Evolutionary conservation across 768 basidiomycete species (phyloP).

Genomic region (Favolaschia claudopus): DNA sequence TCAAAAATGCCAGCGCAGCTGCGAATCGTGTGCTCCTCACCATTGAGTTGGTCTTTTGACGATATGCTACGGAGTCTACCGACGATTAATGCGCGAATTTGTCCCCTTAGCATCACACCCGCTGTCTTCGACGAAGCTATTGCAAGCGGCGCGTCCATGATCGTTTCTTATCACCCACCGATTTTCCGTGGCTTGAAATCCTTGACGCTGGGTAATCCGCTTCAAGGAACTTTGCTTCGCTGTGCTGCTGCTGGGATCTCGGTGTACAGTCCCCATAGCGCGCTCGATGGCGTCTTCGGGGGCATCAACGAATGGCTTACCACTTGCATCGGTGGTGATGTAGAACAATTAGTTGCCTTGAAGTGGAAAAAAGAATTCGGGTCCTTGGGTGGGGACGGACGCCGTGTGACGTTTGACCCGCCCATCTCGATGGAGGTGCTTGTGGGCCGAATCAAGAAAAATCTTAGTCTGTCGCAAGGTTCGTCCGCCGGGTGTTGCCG

Average conservation of each 20-base stretch:
- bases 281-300: conserved; percentile 82
- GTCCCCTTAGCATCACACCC: conserved; percentile 66
- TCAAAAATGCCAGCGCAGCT: conserved; percentile 44
- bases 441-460: conserved; percentile 72
- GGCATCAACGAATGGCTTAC: conserved; percentile 95
- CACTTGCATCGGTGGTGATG: conserved; percentile 51
- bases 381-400: conserved; percentile 68
- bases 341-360: conserved; percentile 47
- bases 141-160: conserved; percentile 63
- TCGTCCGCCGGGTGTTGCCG: too few species aligned
- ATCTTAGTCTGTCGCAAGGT: conserved; percentile 70
- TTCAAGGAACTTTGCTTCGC: conserved; percentile 81
- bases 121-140: conserved; percentile 76
- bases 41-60: conserved; percentile 62
- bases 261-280: conserved; percentile 88
- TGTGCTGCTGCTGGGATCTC: conserved; percentile 87
- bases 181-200: conserved; percentile 81
- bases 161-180: conserved; percentile 87
- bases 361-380: conserved; percentile 46
- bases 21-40: conserved; percentile 66
- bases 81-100: conserved; percentile 19
- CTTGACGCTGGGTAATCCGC: conserved; percentile 76
- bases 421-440: conserved; percentile 67
- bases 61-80: conserved; percentile 30
- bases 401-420: conserved; percentile 67